Conservation (phyloP, 805 yeast genomes). For the Starmerella sirachaensis region DNA sequence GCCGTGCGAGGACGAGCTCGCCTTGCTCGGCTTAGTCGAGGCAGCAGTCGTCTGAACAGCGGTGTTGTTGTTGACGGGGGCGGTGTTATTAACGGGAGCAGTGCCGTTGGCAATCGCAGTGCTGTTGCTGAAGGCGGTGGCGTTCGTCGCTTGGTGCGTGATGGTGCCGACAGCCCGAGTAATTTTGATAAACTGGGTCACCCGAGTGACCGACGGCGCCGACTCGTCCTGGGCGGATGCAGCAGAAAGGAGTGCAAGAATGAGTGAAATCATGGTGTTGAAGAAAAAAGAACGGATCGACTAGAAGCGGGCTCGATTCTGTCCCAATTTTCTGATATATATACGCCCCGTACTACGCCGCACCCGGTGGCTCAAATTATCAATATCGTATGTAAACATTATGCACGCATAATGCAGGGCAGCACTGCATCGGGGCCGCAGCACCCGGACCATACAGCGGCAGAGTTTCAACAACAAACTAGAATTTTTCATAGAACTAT, state of each 20-base stretch:
- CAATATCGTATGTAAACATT: no score
- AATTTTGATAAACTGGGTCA: slow-evolving; percentile 8
- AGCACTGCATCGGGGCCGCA: no score
- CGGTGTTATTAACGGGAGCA: not conserved
- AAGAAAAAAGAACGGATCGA: not conserved
- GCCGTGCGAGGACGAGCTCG: not conserved
- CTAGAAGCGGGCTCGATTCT: no score
- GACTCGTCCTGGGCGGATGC: slow-evolving; percentile 3
- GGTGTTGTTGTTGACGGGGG: not conserved
- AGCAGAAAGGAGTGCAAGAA: slow-evolving; percentile 2
- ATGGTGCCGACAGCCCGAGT: slow-evolving; percentile 4
- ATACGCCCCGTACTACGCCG: no score
- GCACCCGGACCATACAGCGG: no score
- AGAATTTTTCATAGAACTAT: no score
- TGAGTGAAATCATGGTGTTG: slow-evolving; percentile 1
- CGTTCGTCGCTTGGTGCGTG: slow-evolving; percentile 1
- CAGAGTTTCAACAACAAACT: no score
- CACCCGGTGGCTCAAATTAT: no score
- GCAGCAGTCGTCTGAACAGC: not conserved
- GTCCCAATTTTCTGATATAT: no score
- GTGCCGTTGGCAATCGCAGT: not conserved
- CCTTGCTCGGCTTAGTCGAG: not conserved
- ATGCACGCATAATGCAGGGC: no score
- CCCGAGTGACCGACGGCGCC: not conserved
- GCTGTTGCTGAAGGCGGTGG: not conserved